Percentiles rank a stretch among this genome's conserved stretches.
Evolutionary conservation across 2,329 filamentous ascomycete species (phyloP).

Genomic region (Apiospora saccharicola): DNA sequence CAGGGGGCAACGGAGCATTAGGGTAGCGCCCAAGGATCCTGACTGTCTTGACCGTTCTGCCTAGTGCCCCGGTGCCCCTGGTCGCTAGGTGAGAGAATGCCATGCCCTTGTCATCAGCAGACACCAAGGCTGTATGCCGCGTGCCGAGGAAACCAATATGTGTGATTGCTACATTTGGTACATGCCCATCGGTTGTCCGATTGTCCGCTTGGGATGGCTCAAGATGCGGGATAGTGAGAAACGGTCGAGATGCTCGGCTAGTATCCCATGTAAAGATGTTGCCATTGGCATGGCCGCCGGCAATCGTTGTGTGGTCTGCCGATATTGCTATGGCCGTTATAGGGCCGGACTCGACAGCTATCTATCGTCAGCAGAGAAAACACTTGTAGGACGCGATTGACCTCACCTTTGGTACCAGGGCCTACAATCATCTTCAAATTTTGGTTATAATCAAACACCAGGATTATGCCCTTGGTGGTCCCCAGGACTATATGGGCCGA

Average conservation of each 20-base stretch:
- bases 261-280: constrained; percentile 98
- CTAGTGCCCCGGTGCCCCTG: constrained; percentile 85
- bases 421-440: constrained; percentile 94
- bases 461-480: constrained; percentile 90
- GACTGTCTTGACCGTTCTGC: constrained; percentile 85
- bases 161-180: constrained; percentile 78
- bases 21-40: constrained; percentile 93
- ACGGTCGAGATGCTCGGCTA: constrained; percentile 80
- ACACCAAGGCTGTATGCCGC: constrained; percentile 91
- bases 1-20: constrained; percentile 65
- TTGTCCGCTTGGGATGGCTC: constrained; percentile 70
- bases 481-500: constrained; percentile 89
- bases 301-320: constrained; percentile 91
- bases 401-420: constrained; percentile 83
- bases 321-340: constrained; percentile 90
- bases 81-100: constrained; percentile 97
- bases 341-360: constrained; percentile 88
- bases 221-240: constrained; percentile 84
- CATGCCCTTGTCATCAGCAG: constrained; percentile 94
- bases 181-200: constrained; percentile 80
- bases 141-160: constrained; percentile 96
- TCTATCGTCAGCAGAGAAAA: constrained; percentile 40
- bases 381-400: neutral
- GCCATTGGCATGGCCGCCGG: constrained; percentile 87
- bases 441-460: constrained; percentile 98